Conservation (phyloP, 2,329 filamentous ascomycete genomes). For the Neophaeococcomyces aloes region DNA sequence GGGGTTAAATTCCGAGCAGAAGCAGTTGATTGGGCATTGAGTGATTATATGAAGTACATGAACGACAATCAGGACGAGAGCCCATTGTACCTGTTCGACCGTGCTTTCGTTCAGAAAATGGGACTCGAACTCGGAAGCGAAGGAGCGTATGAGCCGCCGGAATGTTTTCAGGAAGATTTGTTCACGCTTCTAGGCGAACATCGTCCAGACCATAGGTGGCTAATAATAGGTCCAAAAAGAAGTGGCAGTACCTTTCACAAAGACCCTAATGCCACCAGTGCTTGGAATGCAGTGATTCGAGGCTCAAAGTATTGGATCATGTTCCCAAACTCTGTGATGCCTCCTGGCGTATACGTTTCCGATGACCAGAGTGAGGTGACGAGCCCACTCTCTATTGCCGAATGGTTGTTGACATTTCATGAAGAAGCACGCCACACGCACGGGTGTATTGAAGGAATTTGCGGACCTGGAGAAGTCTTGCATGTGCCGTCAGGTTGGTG, state of each 20-base stretch:
- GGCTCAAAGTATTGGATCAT: slow-evolving; percentile 98
- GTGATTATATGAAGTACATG: slow-evolving; percentile 78
- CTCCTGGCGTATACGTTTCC: slow-evolving; percentile 81
- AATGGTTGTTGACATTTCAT: slow-evolving; percentile 89
- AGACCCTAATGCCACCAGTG: slow-evolving; percentile 57
- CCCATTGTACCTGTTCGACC: slow-evolving; percentile 86
- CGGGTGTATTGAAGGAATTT: slow-evolving; percentile 78
- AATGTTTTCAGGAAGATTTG: slow-evolving; percentile 76
- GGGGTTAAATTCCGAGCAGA: slow-evolving; percentile 72
- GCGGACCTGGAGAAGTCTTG: slow-evolving; percentile 70
- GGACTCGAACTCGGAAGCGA: slow-evolving; percentile 45
- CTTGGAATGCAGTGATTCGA: slow-evolving; percentile 88
- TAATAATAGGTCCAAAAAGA: slow-evolving; percentile 77
- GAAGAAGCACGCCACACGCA: slow-evolving; percentile 63
- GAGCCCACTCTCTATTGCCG: slow-evolving; percentile 86
- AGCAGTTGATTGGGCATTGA: slow-evolving; percentile 81
- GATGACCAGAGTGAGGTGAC: slow-evolving; percentile 87
- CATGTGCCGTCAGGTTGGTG: slow-evolving; percentile 95
- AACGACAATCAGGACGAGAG: slow-evolving; percentile 69
- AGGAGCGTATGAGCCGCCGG: slow-evolving; percentile 64
- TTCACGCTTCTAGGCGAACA: slow-evolving; percentile 69
- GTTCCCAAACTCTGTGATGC: slow-evolving; percentile 61
- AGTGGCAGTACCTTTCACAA: slow-evolving; percentile 96
- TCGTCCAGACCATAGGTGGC: slow-evolving; percentile 80
- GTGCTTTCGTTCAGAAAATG: slow-evolving; percentile 80